Base-by-base conservation (phyloP, 2,329 filamentous ascomycete species). In the Colletotrichum cordylinicola region DNA sequence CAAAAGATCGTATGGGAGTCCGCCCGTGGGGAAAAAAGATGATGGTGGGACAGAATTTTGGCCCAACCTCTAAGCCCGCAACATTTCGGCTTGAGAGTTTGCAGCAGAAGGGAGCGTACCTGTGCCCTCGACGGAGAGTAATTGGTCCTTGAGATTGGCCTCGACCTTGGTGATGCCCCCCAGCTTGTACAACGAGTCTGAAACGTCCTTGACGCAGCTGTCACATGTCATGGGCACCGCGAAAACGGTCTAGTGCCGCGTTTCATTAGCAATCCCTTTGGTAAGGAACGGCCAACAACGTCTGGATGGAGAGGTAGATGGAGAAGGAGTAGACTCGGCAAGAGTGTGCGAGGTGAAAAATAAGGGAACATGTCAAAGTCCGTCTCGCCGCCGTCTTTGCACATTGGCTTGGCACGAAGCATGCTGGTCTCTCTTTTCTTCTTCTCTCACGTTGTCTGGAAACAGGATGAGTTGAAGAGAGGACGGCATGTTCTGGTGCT, bases 181-280 rank as follows among this genome's bases (percentile, higher is more conserved):
- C 58, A 98, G 87, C 82, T 94, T 92, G 84, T 94, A 91, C 67
- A 98, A 87, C 64, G 95, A 93, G 78, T 91, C 91, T 81, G 95
- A 95, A 83, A 99, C 93, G 81, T 95, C 93, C 85, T 96, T 94
- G 84, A 98, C 92, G 87, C 97, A 98, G 82, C 91, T 89, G 81
- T 98, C 94, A 87, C 97, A 98, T 86, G 93, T 95, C 89, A 98
- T 93, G 71, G 96, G 96, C 80, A 98, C 97, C 78, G 96, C 96
- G 85, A 98, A 98, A 78, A 96, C 94, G 77, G 96, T 98, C 94
- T 98, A 80, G 82, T 80, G 77, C 75, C 78, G 70, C 68, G 81
- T 84, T 83, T 84, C 83, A 84, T 85, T 81, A 85, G 84, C 78
- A 62, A 62, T 35, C 56, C 58, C 58, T 33, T 68, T 67, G 55